A percentile compares a stretch with the other conserved stretches of the same genome.
Conservation (phyloP, 2,329 filamentous ascomycete genomes). For the Pseudodiploospora longispora region DNA sequence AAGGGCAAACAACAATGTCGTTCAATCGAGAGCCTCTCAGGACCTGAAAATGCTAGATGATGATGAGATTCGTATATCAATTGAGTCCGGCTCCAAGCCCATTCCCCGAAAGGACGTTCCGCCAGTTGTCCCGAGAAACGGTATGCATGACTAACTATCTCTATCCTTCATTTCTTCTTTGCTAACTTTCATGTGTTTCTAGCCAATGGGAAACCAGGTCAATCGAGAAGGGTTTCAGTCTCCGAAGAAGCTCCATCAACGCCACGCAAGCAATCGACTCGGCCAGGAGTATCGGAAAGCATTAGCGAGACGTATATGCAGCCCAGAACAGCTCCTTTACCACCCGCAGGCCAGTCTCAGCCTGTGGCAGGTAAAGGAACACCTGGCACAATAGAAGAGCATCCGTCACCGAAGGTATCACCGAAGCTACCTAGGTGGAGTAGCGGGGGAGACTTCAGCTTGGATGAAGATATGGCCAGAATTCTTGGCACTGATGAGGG, state of each 20-base stretch:
- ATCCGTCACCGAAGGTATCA: conserved; percentile 43
- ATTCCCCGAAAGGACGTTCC: conserved; percentile 60
- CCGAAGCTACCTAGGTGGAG: conserved; percentile 68
- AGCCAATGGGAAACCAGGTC: conserved; percentile 20
- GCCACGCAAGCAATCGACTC: conserved; percentile 14
- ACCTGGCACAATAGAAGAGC: conserved; percentile 32
- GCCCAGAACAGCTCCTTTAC: conserved; percentile 47
- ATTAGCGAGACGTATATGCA: conserved; percentile 48
- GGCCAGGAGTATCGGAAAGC: conserved; percentile 13
- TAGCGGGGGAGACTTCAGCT: conserved; percentile 75
- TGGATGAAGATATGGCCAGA: conserved; percentile 92
- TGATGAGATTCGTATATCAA: conserved; percentile 36
- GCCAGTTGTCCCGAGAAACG: conserved; percentile 28
- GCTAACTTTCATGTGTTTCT: neutral
- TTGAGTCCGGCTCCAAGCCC: conserved; percentile 34
- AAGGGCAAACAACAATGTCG: conserved; percentile 27
- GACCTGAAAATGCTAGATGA: conserved; percentile 52
- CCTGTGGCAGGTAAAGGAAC: conserved; percentile 37
- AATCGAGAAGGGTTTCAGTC: conserved; percentile 14
- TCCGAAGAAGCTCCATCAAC: conserved; percentile 14
- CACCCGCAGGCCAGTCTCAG: conserved; percentile 30
- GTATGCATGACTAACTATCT: conserved; percentile 27
- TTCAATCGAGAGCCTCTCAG: conserved; percentile 45
- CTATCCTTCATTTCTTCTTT: neutral
- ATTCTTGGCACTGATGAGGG: conserved; percentile 73